phyloP scores from a whole-genome alignment of 106 monocot species.

The Acorus calamus region DNA sequence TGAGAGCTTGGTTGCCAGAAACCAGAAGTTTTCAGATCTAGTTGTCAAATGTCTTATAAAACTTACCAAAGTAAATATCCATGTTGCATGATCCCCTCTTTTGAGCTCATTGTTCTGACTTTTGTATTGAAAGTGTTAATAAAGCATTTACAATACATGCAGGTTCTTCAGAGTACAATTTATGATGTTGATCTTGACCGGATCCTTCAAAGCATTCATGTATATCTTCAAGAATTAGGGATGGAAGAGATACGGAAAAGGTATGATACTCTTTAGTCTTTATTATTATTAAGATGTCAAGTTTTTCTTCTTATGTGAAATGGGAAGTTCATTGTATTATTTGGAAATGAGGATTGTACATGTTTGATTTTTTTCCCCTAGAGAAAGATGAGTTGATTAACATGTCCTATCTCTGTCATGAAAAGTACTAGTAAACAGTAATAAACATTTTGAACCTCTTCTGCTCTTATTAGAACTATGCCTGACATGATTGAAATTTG shows the following conservation, averaged over 20 bases:
- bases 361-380: no score
- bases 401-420: no score
- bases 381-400: no score
- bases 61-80: slow-evolving; percentile 63
- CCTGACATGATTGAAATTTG: no score
- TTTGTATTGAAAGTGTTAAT: no score
- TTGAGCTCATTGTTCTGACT: no score
- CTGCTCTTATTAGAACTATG: no score
- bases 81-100: no score
- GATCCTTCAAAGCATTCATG: slow-evolving; percentile 91
- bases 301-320: background rate
- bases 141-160: background rate
- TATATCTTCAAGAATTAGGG: slow-evolving; percentile 96
- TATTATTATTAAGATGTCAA: background rate
- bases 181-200: slow-evolving; percentile 94
- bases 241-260: slow-evolving; percentile 98
- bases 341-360: background rate
- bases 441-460: no score
- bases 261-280: slow-evolving; percentile 16
- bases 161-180: slow-evolving; percentile 92
- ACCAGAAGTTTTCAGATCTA: slow-evolving; percentile 92
- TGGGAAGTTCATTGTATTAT: slow-evolving; percentile 2
- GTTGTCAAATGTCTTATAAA: slow-evolving; percentile 99
- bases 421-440: no score
- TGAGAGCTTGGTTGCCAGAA: slow-evolving; percentile 53